Evolutionary conservation across 345 rosid genomes (phyloP), one percentile per base, ranked within the genome.

Genomic region (Citrus trifoliata): DNA sequence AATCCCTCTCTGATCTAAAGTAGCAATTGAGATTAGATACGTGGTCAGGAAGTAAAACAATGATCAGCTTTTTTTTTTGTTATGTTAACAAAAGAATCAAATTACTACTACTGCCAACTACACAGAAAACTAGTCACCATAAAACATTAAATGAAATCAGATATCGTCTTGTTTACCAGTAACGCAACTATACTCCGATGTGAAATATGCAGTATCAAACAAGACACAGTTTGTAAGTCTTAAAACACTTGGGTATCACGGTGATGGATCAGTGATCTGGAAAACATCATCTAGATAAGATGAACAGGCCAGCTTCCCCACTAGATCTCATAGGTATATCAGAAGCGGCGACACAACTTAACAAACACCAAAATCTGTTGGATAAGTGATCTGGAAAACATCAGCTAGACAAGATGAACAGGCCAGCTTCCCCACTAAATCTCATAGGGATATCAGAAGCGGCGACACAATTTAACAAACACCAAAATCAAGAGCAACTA

Each of bases 1-100:
- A 97, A 76, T 46, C 99, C 99, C 28, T 93, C 99, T 63, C 99
- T 87, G 28, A 97, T 94, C 99, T 95, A 79, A 67, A 87, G 5
- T 75, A 76, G 10, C 80, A 76, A 48, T 22, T 53, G 66, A 14
- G 22, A 40, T 71, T 25, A 28, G 28, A 21, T 32, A 5, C 37
- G 40, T 58, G 33, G 48, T 71, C n/a, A 25, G 70, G 58, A 46
- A 66, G 65, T 33, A 46, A 63, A 75, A 30, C 70, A 51, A 51
- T 35, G 10, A 28, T 12, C 37, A 32, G 22, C 64, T 27, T 28
- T 61, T 19, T 3, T 32, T 19, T 6, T 21, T 3, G 30, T 14
- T 63, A 61, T 58, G 6, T 73, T 56, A 37, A 59, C 35, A 73
- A 21, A 58, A 16, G 73, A 63, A 76, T 19, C 38, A 56, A 46